Percentiles rank a stretch among this genome's conserved stretches.
Conservation (phyloP, 768 basidiomycete genomes). For the Mrakia blollopis region DNA sequence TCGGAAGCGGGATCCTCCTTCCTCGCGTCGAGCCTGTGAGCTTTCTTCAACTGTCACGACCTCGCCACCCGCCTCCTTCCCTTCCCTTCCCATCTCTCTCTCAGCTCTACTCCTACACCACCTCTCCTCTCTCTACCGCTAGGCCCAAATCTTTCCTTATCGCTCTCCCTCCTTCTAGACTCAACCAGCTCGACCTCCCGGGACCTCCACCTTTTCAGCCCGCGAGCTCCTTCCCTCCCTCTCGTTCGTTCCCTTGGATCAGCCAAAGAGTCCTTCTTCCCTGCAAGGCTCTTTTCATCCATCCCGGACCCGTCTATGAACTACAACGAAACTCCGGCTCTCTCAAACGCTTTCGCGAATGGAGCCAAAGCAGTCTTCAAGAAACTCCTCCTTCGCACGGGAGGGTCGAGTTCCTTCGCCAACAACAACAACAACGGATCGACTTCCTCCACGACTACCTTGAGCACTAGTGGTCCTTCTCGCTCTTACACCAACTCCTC, state of each 20-base stretch:
- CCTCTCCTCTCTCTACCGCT: not conserved
- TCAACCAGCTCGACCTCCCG: no score
- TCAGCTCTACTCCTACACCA: not conserved
- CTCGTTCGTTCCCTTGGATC: not conserved
- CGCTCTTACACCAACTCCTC: constrained; percentile 26
- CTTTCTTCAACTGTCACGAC: no score
- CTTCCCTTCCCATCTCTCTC: no score
- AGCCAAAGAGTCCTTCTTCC: not conserved
- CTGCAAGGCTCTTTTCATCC: not conserved
- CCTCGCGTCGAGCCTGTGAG: no score
- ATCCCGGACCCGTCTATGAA: constrained; percentile 30
- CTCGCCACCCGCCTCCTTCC: no score
- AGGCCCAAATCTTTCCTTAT: not conserved
- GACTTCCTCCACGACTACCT: not conserved
- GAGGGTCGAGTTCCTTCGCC: not conserved
- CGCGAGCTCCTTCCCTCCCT: not conserved
- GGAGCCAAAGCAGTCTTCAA: constrained; percentile 43
- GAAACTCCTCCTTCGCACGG: not conserved
- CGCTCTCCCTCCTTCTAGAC: no score
- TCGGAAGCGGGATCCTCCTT: no score
- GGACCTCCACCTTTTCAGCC: not conserved
- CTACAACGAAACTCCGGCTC: constrained; percentile 37
- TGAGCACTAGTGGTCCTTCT: constrained; percentile 35
- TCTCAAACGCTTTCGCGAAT: constrained; percentile 69
- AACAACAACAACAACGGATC: not conserved